A percentile compares a stretch with the other conserved stretches of the same genome.
phyloP scores from a whole-genome alignment of 805 yeast species.

The Blastobotrys parvus region DNA sequence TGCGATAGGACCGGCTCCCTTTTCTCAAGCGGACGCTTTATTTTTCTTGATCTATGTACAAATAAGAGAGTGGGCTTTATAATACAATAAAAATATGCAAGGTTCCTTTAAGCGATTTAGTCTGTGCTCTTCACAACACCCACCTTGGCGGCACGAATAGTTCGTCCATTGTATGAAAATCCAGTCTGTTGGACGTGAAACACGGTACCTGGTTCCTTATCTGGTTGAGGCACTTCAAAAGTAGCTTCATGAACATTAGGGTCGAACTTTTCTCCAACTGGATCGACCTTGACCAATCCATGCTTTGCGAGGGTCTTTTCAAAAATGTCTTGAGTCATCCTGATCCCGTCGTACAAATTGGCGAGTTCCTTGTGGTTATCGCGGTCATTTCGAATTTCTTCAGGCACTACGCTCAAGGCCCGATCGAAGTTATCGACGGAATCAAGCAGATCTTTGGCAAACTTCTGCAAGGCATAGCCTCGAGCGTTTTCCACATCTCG shows the following conservation, averaged over 20 bases:
- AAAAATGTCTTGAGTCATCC: conserved; percentile 80
- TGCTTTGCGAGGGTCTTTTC: conserved; percentile 75
- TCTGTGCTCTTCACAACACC: conserved; percentile 70
- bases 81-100: neutral
- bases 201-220: conserved; percentile 84
- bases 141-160: conserved; percentile 90
- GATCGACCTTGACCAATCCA: conserved; percentile 75
- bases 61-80: neutral
- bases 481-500: conserved; percentile 78
- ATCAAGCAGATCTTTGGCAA: conserved; percentile 82
- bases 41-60: neutral
- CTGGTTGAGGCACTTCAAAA: conserved; percentile 79
- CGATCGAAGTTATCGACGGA: conserved; percentile 86
- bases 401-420: conserved; percentile 60
- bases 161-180: conserved; percentile 76
- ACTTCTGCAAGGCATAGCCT: conserved; percentile 86
- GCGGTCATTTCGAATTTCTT: conserved; percentile 26
- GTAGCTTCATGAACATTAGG: conserved; percentile 92
- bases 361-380: conserved; percentile 55
- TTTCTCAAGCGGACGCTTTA: no score
- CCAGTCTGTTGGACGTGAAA: conserved; percentile 91
- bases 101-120: no score
- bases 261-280: conserved; percentile 77
- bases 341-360: conserved; percentile 78
- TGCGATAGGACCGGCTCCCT: no score